Evolutionary conservation across 441 rosid genomes (phyloP), one percentile per base, ranked within the genome.

Genomic region (Erysimum cheiri): DNA sequence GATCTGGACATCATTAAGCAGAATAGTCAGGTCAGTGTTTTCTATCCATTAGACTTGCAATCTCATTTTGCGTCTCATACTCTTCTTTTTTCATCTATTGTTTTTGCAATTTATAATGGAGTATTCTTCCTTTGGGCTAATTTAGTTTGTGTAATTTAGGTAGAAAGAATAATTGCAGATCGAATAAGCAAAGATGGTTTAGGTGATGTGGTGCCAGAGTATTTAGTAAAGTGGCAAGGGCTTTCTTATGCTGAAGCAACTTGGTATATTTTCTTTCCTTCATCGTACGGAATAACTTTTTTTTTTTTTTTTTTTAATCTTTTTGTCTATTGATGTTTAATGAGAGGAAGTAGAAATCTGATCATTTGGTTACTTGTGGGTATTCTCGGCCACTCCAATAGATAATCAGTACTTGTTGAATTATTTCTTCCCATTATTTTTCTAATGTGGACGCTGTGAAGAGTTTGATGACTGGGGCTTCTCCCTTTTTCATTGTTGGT

Each of bases 211-310:
- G 85, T 90, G 78, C 92, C 93, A 7, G 98, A 93, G 85, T 96
- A 96, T 78, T 76, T 96, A 60, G 98, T 96, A 73, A 96, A 96
- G 88, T 96, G 99, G 99, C 97, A 88, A 78, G 99, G 99, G 69
- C 87, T 96, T 56, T 96, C 99, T 69, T 96, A 96, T 82, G 99
- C 99, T 62, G 99, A 96, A 85, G 98, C 98, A 70, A 96, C 98
- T 67, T 96, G 99, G 99, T 96, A 88, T 73, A 49, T 31, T 26
- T 35, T 56, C 35, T 35, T 71, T 64, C 32, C 15, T 53, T 63
- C 64, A 22, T 64, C 40, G 47, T 72, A 44, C 35, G 40, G 19
- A 15, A 40, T 32, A 36, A 40, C 26, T 35, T n/a, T 3, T 13
- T 14, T 41, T 28, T 6, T 22, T 22, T 22, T 22, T 22, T 22